Base-by-base conservation (phyloP, 805 yeast genomes). In the Hanseniaspora taiwanica region DNA sequence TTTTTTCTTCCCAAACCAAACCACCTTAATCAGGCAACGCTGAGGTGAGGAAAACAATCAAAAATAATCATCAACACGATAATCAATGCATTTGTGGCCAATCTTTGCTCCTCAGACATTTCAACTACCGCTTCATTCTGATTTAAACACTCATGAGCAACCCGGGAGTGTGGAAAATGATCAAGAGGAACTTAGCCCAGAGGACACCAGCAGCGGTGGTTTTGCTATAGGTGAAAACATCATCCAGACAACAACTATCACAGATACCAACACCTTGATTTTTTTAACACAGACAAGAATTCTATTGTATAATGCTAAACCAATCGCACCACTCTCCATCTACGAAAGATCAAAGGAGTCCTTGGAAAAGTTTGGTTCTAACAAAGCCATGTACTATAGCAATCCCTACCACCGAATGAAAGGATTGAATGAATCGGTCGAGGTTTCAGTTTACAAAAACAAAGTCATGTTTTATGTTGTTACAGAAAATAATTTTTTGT, bases 301-400 rank as follows among this genome's bases (percentile, higher is more conserved):
- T 4, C 40, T 57, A 18, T 43, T 55, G 7, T 59, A 59, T 39
- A 56, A 59, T 40, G 45, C 48, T 35, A 59, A 56, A 40, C 64
- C 64, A 20, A 37, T 54, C 40, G 62, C 61, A 2, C 43, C 57
- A 9, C 50, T 58, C 3, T 52, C 59, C 5, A 46, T 50, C 10
- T 58, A 56, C 38, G 56, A 51, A 29, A 48, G 64, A 36, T 49
- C 57, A 2, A 34, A 14, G 10, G 48, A 48, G 6, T 57, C 64
- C 2, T 25, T 59, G 6, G 36, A 40, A 6, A 56, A 55, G 20
- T 56, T 56, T 42, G 64, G 64, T n/a, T 25, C 25, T 6, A 59
- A 58, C 37, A 42, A 37, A 35, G 42, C 18, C 35, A 27, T 46
- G 12, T 18, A 49, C n/a, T 42, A 46, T 10, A 45, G 47, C 17